Conservation (phyloP, 2,329 filamentous ascomycete species). For the Penicillium sp. region DNA sequence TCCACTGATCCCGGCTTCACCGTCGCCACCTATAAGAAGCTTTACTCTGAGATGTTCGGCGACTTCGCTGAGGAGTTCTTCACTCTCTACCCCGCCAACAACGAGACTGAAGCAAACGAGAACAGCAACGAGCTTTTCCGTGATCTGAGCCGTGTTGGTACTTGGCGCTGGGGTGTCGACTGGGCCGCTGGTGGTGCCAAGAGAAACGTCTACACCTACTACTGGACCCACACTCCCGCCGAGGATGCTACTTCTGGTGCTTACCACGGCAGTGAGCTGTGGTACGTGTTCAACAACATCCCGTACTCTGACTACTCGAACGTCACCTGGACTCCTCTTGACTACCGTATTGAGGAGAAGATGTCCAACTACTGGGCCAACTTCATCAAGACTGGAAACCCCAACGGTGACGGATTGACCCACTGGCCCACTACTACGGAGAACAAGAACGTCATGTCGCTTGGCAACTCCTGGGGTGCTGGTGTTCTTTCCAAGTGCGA, state of each 20-base stretch:
- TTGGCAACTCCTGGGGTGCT: background rate
- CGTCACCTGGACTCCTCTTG: constrained; percentile 24
- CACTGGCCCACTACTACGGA: background rate
- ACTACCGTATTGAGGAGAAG: constrained; percentile 26
- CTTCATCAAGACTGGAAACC: constrained; percentile 2
- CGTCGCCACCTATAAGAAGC: constrained; percentile 3
- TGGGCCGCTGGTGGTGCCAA: constrained; percentile 25
- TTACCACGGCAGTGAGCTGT: constrained; percentile 33
- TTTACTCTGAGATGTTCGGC: constrained; percentile 22
- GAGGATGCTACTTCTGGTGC: constrained; percentile 20
- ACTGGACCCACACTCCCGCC: constrained; percentile 31
- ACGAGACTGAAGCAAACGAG: constrained; percentile 18
- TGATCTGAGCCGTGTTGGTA: constrained; percentile 25
- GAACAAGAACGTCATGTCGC: background rate
- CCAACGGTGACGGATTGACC: constrained; percentile 6
- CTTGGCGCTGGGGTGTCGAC: constrained; percentile 26
- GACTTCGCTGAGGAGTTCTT: constrained; percentile 19
- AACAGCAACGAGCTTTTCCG: constrained; percentile 25
- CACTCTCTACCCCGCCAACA: constrained; percentile 25
- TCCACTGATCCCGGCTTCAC: constrained; percentile 7
- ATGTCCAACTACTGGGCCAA: constrained; percentile 30
- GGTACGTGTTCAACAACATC: constrained; percentile 35
- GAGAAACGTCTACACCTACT: constrained; percentile 31
- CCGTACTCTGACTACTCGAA: constrained; percentile 20
- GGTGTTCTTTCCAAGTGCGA: background rate